Base-by-base conservation (phyloP, 371 early-diverging fungal genomes). In the Apophysomyces ossiformis region DNA sequence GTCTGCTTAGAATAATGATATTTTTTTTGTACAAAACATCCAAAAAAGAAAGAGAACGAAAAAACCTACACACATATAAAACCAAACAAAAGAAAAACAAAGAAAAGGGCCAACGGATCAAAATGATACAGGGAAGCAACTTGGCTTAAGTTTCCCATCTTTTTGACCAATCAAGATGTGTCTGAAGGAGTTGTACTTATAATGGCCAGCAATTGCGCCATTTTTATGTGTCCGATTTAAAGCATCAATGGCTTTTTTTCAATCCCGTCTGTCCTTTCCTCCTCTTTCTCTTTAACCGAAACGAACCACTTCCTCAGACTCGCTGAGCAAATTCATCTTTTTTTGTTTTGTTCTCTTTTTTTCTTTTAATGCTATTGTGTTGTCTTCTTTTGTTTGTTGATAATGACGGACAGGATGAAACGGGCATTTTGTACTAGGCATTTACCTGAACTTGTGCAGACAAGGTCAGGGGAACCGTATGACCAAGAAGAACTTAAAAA, bases 1-100 rank as follows among this genome's bases (percentile, higher is more conserved):
- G 69, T 89, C 90, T 77, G 89, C 87, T 69, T 92, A 90, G 84
- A 83, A 64, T 67, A 50, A 37, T 37, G 57, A 13, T 18, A 62
- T 50, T 50, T 61, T 18, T 46, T 16, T 63, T 61, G 61, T 41
- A 41, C 41, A 41, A 41, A 41, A 41, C 41, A 41, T 11, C 8
- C 8, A 41, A 41, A 41, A 41, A 41, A 41, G 13, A 41, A 41
- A 41, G 13, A 41, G 41, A 41, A 41, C 13, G 41, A 13, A 41
- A 41, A 41, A 1, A 11, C 41, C 41, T 11, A 41, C 13, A 41
- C 41, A 41, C 32, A 26, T 26, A 26, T 26, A 26, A 26, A 26
- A 26, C 32, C 32, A 3, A 26, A 26, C 1, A 26, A 26, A 3
- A 26, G 2, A 26, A 26, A 26, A 26, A 3, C 1, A 26, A 26